Percentiles rank a stretch among this genome's conserved stretches.
Conservation (phyloP, 2,329 filamentous ascomycete genomes). For the Chrysoporthe deuterocubensis region DNA sequence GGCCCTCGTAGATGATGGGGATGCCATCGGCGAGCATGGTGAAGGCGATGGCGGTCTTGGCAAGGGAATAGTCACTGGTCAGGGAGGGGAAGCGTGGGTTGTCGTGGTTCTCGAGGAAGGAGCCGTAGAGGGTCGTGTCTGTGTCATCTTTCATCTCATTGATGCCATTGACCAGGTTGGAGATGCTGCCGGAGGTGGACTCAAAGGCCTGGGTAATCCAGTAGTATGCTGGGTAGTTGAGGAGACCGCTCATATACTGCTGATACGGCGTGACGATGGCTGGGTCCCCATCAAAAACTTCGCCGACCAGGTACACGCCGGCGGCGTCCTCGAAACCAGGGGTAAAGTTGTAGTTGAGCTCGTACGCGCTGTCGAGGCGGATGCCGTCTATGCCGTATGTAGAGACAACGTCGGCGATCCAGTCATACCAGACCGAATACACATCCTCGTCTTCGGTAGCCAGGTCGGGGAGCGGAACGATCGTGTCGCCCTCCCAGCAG, state of each 20-base stretch:
- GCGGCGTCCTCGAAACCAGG: slow-evolving; percentile 48
- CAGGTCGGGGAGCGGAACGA: slow-evolving; percentile 55
- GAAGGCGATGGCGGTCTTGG: slow-evolving; percentile 58
- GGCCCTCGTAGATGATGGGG: slow-evolving; percentile 62
- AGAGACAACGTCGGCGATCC: slow-evolving; percentile 51
- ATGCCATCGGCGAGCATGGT: slow-evolving; percentile 60
- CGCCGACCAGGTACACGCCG: slow-evolving; percentile 54
- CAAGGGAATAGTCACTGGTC: slow-evolving; percentile 51
- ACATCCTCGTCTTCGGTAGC: slow-evolving; percentile 50
- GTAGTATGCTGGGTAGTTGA: slow-evolving; percentile 55
- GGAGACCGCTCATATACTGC: slow-evolving; percentile 49
- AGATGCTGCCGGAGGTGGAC: slow-evolving; percentile 38
- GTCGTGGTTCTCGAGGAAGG: slow-evolving; percentile 57
- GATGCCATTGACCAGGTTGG: slow-evolving; percentile 39
- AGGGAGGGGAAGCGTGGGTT: slow-evolving; percentile 48
- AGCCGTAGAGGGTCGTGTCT: slow-evolving; percentile 43
- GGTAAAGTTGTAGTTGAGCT: slow-evolving; percentile 54
- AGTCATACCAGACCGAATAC: slow-evolving; percentile 48
- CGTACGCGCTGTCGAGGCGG: slow-evolving; percentile 54
- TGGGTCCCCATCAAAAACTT: slow-evolving; percentile 54
- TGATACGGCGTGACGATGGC: slow-evolving; percentile 50
- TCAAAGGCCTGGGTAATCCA: slow-evolving; percentile 36
- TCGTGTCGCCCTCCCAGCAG: slow-evolving; percentile 55
- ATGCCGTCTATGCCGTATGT: slow-evolving; percentile 58
- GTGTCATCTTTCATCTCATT: slow-evolving; percentile 34